Evolutionary conservation across 805 yeast species (phyloP), one percentile per base, ranked within the genome.

Genomic region (Wickerhamomyces queroliae): DNA sequence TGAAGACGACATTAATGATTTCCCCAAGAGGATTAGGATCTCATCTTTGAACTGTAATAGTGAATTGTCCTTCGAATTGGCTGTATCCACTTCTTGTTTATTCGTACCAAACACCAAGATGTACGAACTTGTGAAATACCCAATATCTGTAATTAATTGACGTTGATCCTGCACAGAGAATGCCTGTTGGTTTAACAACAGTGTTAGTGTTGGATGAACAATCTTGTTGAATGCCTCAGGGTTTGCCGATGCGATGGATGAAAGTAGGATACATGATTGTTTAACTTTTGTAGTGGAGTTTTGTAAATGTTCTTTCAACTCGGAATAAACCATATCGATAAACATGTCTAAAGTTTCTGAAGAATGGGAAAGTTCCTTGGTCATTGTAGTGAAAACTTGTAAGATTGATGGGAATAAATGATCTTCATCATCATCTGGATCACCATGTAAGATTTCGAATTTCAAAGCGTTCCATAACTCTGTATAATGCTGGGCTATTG

Each of bases 391-490:
- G 39, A 83, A 62, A 3, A 75, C 63, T 13, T 53, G 47, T 19
- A 80, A 53, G 0, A 80, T 69, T 9, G 66, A 49, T 16, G 69
- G 66, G 45, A 70, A 61, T 5, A 69, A 55, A 1, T 70, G 66
- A 25, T 62, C 56, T n/a, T 63, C 60, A 35, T 63, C 67, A 33
- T 60, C 65, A 23, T 67, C 74, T 17, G 70, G 76, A n/a, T 83
- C 86, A 31, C 80, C 81, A 57, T 91, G 95, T 41, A 91, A 64
- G n/a, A 91, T 71, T 59, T 91, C 96, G 57, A 77, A 89, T 57
- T 91, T 91, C 38, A 91, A 64, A 0, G 95, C 86, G 49, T 85
- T 83, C 95, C 96, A 93, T 5, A 91, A 55, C 2, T 81, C 73
- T 7, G 73, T 55, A 90, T 95, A 90, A 55, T 76, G 72, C 10